Conservation (phyloP, 768 basidiomycete species). For the Gautieria morchelliformis region DNA sequence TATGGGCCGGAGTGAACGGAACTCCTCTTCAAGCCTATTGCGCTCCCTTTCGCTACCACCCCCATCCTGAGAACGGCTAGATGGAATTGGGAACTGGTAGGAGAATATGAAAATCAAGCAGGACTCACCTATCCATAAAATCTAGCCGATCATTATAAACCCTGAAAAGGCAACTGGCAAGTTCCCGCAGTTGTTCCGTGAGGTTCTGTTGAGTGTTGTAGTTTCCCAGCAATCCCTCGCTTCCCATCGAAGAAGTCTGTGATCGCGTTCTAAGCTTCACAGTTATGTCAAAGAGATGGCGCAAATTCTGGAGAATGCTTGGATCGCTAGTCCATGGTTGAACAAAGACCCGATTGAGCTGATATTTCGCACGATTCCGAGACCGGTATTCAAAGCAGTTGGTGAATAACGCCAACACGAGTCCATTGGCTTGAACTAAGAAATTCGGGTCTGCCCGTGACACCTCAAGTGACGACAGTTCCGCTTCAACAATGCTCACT, state of each 20-base stretch:
- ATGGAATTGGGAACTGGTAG: not conserved
- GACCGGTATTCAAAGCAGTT: conserved; percentile 61
- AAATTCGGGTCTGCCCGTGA: conserved; percentile 34
- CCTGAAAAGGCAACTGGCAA: conserved; percentile 2
- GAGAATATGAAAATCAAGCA: not conserved
- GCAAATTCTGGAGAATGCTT: conserved; percentile 54
- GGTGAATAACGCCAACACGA: conserved; percentile 39
- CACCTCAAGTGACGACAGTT: conserved; percentile 31
- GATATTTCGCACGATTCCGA: conserved; percentile 66
- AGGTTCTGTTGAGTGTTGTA: conserved; percentile 39
- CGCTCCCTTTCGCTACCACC: conserved; percentile 43
- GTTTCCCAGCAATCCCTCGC: conserved; percentile 53
- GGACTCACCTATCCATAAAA: not conserved
- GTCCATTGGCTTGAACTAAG: conserved; percentile 58
- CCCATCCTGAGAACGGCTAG: conserved; percentile 40
- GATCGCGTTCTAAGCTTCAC: conserved; percentile 35
- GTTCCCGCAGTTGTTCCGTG: conserved; percentile 1
- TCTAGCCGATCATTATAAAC: conserved; percentile 44
- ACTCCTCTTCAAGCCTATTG: conserved; percentile 54
- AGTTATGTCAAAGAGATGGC: conserved; percentile 62
- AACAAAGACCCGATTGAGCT: conserved; percentile 58
- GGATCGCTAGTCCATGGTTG: conserved; percentile 80
- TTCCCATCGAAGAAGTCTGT: conserved; percentile 50
- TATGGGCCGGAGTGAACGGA: conserved; percentile 62
- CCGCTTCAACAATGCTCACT: conserved; percentile 33